Evolutionary conservation across 768 basidiomycete species (phyloP), one percentile per base, ranked within the genome.

Genomic region (Collybia nuda): DNA sequence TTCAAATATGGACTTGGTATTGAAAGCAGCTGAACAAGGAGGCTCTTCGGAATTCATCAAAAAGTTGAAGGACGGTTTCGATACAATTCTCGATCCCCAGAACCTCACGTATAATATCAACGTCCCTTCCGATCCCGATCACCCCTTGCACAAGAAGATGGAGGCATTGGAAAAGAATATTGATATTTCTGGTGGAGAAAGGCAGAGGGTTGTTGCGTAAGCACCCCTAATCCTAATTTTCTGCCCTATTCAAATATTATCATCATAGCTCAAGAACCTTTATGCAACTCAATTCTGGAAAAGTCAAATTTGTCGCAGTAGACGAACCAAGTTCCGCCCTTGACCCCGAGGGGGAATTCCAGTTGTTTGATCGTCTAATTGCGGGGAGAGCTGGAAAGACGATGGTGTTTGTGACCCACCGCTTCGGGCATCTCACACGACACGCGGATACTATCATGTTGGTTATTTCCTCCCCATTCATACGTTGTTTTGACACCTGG

Each of bases 241-340:
- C 46, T 15, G 12, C 21, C 26, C 23, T 9, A 7, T 14, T 23
- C 11, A 12, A 2, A 37, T 14, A 29, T 5, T 9, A 17, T 4
- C 18, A 50, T 17, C 37, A 12, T 23, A 68, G 65, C 17, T 55
- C 65, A 11, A 46, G 67, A 49, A 65, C 66, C n/a, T 68, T 68
- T 48, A 68, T 68, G 67, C 60, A 62, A 2, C 55, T 68, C 15
- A 51, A 49, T 14, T 54, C 58, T 7, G 55, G 56, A 1, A 40
- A 63, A 2, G 63, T 68, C 24, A 69, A 62, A 18, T 67, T 80
- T 6, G 54, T 78, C 6, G 67, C 73, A 1, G 66, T 71, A 4
- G 79, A 80, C 49, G 79, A 80, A 56, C 78, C 78, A 0, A 78
- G 69, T 15, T 77, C 78, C 0, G 65, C 70, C 7, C 57, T 80